Base-by-base conservation (phyloP, 1,284 basidiomycete genomes). In the Singerocomus inundabilis region DNA sequence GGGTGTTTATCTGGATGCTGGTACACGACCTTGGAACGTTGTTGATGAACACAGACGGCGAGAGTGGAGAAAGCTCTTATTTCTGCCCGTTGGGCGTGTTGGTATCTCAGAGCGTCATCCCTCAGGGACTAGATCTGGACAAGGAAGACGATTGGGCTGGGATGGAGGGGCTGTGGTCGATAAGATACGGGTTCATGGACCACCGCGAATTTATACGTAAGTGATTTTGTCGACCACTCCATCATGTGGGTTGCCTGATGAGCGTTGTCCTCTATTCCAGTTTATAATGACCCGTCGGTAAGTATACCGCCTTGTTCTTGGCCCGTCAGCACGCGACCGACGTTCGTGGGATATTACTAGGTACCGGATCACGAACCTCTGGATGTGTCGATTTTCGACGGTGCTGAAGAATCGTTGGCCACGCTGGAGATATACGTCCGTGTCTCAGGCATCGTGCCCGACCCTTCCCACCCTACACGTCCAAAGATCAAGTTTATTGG, bases 151-250 rank as follows among this genome's bases (percentile, higher is more conserved):
- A 88, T 62, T 88, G 85, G 85, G 85, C 79, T 0, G 81, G 80
- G 3, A 67, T 87, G 1, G 70, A 71, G 28, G 85, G 85, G 0
- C 33, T 63, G 15, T 88, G 85, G 85, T 64, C 70, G 5, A 74
- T 80, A 9, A 76, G 77, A 28, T 87, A 85, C 57, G 82, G 78
- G 50, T 88, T 85, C 61, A 76, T 80, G 45, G 85, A 88, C 62
- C 85, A 88, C 59, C 68, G 79, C 7, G 79, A 81, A 37, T 70
- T 87, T 37, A 61, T 85, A 33, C 66, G 85, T 86, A 58, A 67
- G 62, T 57, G 1, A n/a, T n/a, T n/a, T 11, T 28, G 7, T 25
- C 11, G 12, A 46, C 4, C 25, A 11, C 41, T 28, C 7, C 2
- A 15, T 42, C 28, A 12, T 16, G 31, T 29, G 31, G 52, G 11